Base-by-base conservation (phyloP, 2,329 filamentous ascomycete species). In the Aureobasidium sp. region DNA sequence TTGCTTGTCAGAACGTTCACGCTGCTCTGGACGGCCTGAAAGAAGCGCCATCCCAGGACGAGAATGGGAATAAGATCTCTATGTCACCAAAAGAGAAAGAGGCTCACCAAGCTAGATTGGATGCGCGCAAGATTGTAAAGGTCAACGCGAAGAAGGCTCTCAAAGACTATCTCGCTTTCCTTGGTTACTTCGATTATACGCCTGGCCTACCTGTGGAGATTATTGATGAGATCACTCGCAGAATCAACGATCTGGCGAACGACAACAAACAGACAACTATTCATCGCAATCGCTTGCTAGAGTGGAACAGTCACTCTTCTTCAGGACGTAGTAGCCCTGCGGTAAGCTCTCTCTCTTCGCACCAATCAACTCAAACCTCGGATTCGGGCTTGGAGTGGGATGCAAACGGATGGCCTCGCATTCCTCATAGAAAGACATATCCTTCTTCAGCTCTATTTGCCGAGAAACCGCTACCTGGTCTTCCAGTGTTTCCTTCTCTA, bases 161-260 rank as follows among this genome's bases (percentile, higher is more conserved):
- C 25, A 82, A 87, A 63, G 90, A 94, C 74, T 91, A 89, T 70
- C 78, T 86, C 68, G 78, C 82, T 25, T 94, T 90, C 70, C 77
- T 95, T 42, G 84, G 85, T 0, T 79, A 86, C 63, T 86, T 94
- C 65, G 88, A 94, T 68, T 94, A 94, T 74, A 89, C 90, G 0
- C 88, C 89, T 0, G 83, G 88, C 53, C 73, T 89, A 45, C 82
- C 87, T 8, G 74, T 82, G 48, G 81, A 85, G 48, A 75, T 84
- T 29, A 82, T 80, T 20, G 82, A 85, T 60, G 80, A 82, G 45
- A 84, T 84, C 64, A 73, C 81, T 59, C 75, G 82, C 47, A 83
- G 83, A 63, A 79, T 88, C 9, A 84, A 84, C 67, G 76, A 81
- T 63, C 79, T 81, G 27, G 80, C 81, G 51, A 77, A 82, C 67